These are phyloP conservation scores for Hanseniaspora jakobsenii DNA, from an alignment of 805 yeast species.

Conservation along the genomic window DNA sequence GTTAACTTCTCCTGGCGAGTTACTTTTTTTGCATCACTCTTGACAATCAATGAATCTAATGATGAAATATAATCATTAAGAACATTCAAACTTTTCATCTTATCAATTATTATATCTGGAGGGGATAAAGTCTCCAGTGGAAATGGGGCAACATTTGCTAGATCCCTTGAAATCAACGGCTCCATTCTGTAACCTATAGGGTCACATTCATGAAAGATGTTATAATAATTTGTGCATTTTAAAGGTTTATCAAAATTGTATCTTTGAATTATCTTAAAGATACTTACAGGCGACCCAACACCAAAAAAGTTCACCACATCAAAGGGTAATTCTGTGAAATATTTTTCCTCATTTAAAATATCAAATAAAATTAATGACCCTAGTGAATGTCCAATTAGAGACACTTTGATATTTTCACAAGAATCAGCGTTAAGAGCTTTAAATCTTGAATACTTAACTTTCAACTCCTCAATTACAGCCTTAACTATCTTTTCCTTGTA, in stretches of 20 bases:
- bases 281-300: slow-evolving; percentile 84
- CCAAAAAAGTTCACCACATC: slow-evolving; percentile 64
- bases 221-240: slow-evolving; percentile 49
- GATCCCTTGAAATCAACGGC: slow-evolving; percentile 45
- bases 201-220: slow-evolving; percentile 81
- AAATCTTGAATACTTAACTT: slow-evolving; percentile 48
- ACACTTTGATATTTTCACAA: slow-evolving; percentile 75
- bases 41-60: slow-evolving; percentile 15
- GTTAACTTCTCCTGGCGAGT: too few species aligned
- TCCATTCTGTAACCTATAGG: slow-evolving; percentile 85
- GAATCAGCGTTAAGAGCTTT: slow-evolving; percentile 50
- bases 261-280: slow-evolving; percentile 62
- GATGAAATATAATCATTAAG: slow-evolving; percentile 16
- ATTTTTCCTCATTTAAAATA: slow-evolving; percentile 35
- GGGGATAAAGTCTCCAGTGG: slow-evolving; percentile 23
- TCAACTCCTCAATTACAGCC: slow-evolving; percentile 53
- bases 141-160: slow-evolving; percentile 22
- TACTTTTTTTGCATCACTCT: slow-evolving; percentile 19
- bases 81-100: slow-evolving; percentile 17
- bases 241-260: slow-evolving; percentile 42
- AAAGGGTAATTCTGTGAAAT: slow-evolving; percentile 43
- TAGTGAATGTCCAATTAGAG: slow-evolving; percentile 79
- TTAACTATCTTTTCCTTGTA: slow-evolving; percentile 51
- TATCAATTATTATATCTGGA: slow-evolving; percentile 24
- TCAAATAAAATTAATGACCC: slow-evolving; percentile 83